These are phyloP conservation scores for Cytospora leucostoma DNA, from an alignment of 2,329 filamentous ascomycete species.

Conservation along the genomic window DNA sequence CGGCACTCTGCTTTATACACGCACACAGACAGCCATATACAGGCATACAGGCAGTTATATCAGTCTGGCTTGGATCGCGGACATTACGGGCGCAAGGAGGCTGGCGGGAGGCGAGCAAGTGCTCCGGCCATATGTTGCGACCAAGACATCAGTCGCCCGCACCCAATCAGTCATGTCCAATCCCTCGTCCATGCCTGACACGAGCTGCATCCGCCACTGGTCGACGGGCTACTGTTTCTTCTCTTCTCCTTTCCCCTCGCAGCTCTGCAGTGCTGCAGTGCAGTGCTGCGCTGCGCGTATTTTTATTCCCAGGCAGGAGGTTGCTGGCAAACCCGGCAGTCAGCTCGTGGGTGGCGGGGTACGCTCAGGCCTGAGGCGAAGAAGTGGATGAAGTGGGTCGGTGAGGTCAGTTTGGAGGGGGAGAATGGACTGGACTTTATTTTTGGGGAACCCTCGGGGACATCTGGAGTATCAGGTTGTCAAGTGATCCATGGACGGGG, in stretches of 20 bases:
- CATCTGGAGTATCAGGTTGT: not conserved
- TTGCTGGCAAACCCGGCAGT: not conserved
- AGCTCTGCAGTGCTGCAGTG: not conserved
- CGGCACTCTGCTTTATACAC: not conserved
- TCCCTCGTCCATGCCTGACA: not conserved
- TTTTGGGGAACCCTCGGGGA: too few species aligned
- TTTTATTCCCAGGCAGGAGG: not conserved
- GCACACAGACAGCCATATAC: not conserved
- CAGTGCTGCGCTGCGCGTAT: not conserved
- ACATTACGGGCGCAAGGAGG: not conserved
- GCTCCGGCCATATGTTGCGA: constrained; percentile 5
- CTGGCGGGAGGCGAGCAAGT: not conserved
- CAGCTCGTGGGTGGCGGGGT: constrained; percentile 1
- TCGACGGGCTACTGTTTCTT: not conserved
- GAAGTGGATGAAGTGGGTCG: constrained; percentile 10
- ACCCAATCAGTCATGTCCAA: constrained; percentile 2
- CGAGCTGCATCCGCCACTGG: not conserved
- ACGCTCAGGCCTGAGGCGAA: not conserved
- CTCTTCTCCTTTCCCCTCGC: too few species aligned
- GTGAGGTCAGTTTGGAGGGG: constrained; percentile 8
- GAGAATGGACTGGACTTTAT: not conserved
- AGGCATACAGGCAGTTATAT: not conserved
- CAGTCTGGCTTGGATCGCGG: not conserved
- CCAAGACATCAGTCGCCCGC: not conserved
- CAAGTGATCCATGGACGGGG: not conserved